Base-by-base conservation (phyloP, 2,329 filamentous ascomycete genomes). In the Nannizziopsis arthrosporioides region DNA sequence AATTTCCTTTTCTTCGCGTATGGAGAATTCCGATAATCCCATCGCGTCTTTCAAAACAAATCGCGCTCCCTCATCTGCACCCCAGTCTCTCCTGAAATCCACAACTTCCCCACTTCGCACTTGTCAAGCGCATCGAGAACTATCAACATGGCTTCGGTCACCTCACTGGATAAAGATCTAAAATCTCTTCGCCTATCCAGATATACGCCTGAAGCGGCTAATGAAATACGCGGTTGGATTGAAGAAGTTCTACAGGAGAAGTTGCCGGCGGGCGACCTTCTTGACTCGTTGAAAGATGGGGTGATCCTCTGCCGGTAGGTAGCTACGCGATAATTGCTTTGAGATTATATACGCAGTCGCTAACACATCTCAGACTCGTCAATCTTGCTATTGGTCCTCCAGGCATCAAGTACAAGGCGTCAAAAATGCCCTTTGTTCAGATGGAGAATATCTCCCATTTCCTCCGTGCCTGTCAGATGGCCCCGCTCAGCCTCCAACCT, bases 391-490 rank as follows among this genome's bases (percentile, higher is more conserved):
- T 84, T 34, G 84, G 85, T 19, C 78, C 82, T 12, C 85, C 85
- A 0, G 83, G 83, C 30, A 78, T 94, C 68, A 87, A 83, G 65
- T 96, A 84, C 76, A 96, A 96, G 69, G 75, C 83, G 62, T 94
- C 89, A 1, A 70, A 80, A 36, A 96, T 96, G 90, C 92, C 92
- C 0, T 98, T 98, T 63, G 90, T 96, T 36, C 92, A 98, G 68
- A 96, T 96, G 89, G 92, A 98, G 67, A 98, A 98, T 64, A 95
- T 98, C 61, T 93, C 89, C 3, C 86, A 94, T 62, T 98, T 95
- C 68, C 79, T 98, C 47, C 81, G 79, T 60, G 88, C 87, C 51
- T 94, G 89, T 71, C 85, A 94, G 67, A 73, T 78, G 44, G 79
- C 85, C 19, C 92, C 92, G 0, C 73, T 98, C 45, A 89, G 82